Base-by-base conservation (phyloP, 805 yeast species). In the Zygosaccharomyces gambellarensis region DNA sequence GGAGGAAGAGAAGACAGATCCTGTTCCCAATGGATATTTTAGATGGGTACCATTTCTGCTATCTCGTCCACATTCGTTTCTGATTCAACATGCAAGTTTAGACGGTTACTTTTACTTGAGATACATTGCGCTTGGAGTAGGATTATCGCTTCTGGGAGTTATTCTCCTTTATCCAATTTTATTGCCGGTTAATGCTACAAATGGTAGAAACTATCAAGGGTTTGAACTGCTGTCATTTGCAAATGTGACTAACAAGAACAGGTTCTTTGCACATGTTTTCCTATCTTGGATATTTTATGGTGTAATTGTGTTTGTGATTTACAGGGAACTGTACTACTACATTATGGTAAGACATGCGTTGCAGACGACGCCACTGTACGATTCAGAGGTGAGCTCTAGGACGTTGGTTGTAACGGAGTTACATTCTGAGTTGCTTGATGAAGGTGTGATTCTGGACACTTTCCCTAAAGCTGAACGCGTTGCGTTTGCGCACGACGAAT, bases 51-150 rank as follows among this genome's bases (percentile, higher is more conserved):
- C 74, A 2, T 71, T 67, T 48, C 49, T 85, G 21, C 57, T 82
- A 51, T 53, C 69, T 3, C 78, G 77, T 62, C 84, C 89, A 1
- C 83, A 82, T 52, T 64, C 80, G 0, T 85, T 74, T 65, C 57
- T 83, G 38, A 72, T 87, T 58, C 90, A 85, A 68, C 83, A 83
- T 54, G 71, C 83, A 34, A 87, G 90, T 46, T 65, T 81, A 29
- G 95, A 87, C 67, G 94, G 94, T 2, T 87, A 83, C 64, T 82
- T 87, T 63, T 86, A 82, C 62, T 66, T 85, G 45, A 74, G 95
- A 54, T 86, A 78, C 60, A 59, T 87, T 48, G 75, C 79, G 39
- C 76, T 81, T 27, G 80, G 83, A 52, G 74, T 76, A 3, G 55
- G 73, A 9, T 53, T 84, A 34, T 79, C 83, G 30, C 54, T 81